Evolutionary conservation across 2,329 filamentous ascomycete genomes (phyloP).

Genomic region (Gliomastix tumulicola): DNA sequence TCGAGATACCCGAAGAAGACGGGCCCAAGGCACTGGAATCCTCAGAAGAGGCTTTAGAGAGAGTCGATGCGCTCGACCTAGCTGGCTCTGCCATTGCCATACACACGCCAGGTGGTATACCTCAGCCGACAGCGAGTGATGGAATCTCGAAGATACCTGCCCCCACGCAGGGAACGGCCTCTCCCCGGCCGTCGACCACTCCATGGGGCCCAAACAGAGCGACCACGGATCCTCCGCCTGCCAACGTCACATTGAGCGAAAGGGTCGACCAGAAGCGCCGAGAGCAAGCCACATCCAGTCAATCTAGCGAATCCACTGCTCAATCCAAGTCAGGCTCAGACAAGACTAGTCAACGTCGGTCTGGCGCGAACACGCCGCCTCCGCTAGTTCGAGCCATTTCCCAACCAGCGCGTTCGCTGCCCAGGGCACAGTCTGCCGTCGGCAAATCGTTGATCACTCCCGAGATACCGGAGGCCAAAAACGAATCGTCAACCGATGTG

Average conservation of each 20-base stretch:
- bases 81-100: conserved; percentile 25
- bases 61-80: conserved; percentile 43
- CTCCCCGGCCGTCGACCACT: conserved; percentile 12
- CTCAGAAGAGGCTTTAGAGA: conserved; percentile 31
- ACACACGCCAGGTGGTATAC: conserved; percentile 9
- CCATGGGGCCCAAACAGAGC: conserved; percentile 10
- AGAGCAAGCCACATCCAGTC: conserved; percentile 27
- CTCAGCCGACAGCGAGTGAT: conserved; percentile 2
- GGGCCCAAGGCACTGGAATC: too few relatives aligned
- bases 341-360: conserved; percentile 33
- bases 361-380: conserved; percentile 38
- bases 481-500: conserved; percentile 29
- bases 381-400: conserved; percentile 48
- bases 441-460: too few relatives aligned
- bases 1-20: conserved; percentile 18
- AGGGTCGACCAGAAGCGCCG: conserved; percentile 45
- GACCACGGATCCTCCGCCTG: conserved; percentile 9
- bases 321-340: conserved; percentile 19
- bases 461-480: too few relatives aligned
- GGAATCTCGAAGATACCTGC: conserved; percentile 6
- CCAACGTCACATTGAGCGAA: conserved; percentile 33
- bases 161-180: background rate
- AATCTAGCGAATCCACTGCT: conserved; percentile 20
- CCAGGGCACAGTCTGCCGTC: conserved; percentile 36
- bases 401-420: conserved; percentile 38